phyloP scores from a whole-genome alignment of 176 grass and related monocot species.

The Triticum turgidum region DNA sequence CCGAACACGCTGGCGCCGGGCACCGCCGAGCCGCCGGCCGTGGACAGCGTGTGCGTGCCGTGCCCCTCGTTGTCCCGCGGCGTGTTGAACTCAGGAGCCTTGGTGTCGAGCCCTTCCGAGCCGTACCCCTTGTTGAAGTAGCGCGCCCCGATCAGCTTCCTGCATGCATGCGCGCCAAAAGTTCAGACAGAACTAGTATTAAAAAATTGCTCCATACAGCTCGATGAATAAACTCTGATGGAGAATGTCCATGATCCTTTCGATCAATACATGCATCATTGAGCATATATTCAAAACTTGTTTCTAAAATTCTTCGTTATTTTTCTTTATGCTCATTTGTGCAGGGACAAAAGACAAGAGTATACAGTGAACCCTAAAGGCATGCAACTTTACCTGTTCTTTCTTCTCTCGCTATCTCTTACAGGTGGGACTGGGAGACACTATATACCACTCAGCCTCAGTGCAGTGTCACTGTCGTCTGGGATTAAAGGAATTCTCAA shows the following conservation, averaged over 20 bases:
- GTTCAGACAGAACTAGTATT: too few relatives aligned
- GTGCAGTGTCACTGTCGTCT: conserved; percentile 5
- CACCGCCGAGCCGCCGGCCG: conserved; percentile 50
- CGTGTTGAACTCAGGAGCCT: conserved; percentile 37
- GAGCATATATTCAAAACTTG: too few relatives aligned
- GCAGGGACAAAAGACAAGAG: neutral
- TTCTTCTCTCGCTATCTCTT: neutral
- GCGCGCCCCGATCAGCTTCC: conserved; percentile 81
- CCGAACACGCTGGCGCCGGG: conserved; percentile 47
- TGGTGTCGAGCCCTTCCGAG: neutral
- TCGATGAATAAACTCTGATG: too few relatives aligned
- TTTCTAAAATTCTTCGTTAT: neutral
- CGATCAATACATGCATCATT: too few relatives aligned
- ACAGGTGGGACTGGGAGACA: neutral
- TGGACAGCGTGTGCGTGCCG: conserved; percentile 77
- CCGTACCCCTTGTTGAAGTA: conserved; percentile 79
- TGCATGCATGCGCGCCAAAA: conserved; percentile 19
- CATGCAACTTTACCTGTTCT: neutral
- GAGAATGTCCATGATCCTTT: too few relatives aligned
- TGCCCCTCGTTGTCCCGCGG: conserved; percentile 68
- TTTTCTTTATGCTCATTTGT: neutral
- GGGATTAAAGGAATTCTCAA: conserved; percentile 25
- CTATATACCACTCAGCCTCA: neutral
- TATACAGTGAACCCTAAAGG: neutral
- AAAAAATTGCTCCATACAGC: too few relatives aligned